Evolutionary conservation across 768 basidiomycete species (phyloP), one percentile per base, ranked within the genome.

Genomic region (Xerocomus brunneocitrinus): DNA sequence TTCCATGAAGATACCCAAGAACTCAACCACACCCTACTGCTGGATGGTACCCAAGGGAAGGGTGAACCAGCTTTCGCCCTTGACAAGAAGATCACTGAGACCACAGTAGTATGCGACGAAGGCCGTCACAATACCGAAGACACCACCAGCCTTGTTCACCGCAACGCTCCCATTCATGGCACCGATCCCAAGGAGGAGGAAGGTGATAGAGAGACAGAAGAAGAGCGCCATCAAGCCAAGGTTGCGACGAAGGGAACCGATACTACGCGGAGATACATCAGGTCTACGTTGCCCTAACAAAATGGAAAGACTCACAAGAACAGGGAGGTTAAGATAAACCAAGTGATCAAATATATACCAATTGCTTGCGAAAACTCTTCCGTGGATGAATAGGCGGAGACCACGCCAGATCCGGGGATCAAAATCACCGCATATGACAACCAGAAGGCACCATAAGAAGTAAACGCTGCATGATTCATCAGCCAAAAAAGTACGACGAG

Each of bases 391-490:
- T 84, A 92, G 0, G 89, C 79, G 0, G 74, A 65, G 5, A 59
- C 10, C 43, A 92, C 76, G 13, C 89, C 89, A 4, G 78, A 79
- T 27, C 78, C 76, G 2, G 91, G 91, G 44, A 90, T 78, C 63
- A 86, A 69, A 60, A 94, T 83, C 0, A 80, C 74, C 4, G 82
- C 89, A 46, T 82, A 93, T 5, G 90, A 90, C 73, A 93, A 74
- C 91, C 91, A 94, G 77, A 93, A 94, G 3, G 84, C 87, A 24
- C 91, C 91, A 56, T 87, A 94, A 1, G 85, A 86, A 0, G 82
- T 76, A 76, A 92, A 93, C 0, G 89, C 90, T 86, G 57, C 25
- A 3, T 14, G 4, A 46, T 10, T 2, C 31, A 3, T 57, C 7
- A 60, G 53, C 39, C 52, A 50, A 40, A 34, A 30, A 12, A 46